Base-by-base conservation (phyloP, 1,139 yeast species). In the Zygosaccharomyces sapae region DNA sequence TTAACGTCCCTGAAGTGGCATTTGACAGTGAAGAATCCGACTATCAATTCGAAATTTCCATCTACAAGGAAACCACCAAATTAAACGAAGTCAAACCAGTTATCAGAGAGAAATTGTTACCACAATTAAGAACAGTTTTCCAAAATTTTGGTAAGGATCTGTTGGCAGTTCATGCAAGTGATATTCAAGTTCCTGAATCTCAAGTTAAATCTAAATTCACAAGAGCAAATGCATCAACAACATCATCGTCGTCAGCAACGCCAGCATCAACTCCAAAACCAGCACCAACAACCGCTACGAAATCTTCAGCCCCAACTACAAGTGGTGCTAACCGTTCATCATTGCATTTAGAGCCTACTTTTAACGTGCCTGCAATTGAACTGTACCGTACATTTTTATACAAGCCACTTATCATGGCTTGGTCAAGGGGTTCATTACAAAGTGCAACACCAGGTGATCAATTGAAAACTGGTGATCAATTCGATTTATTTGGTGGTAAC, bases 1-100 rank as follows among this genome's bases (percentile, higher is more conserved):
- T 92, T 51, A 77, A 80, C 3, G 70, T 92, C 41, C 99, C 98
- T 2, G 98, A 94, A 66, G 78, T 94, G 54, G 94, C 97, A n/a
- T 92, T 90, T 66, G 98, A 92, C 67, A 80, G 95, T 13, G 92
- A 84, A 45, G 76, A 71, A 31, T 90, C 83, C 53, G 97, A 89
- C 55, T 83, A 83, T 59, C 96, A 86, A 63, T 92, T 92, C 64
- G 84, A 83, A 45, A 75, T 88, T 49, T 75, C 83, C 27, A 73
- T 86, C 33, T 80, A 81, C 63, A 78, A 83, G 56, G 86, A 82
- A 59, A 72, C 70, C 37, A 63, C 66, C 31, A 76, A 73, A 42
- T 71, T 75, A 52, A 70, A 73, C 30, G 75, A 73, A 37, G 76
- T 78, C 51, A 80, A 75, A 47, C 76, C 77, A 3, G 73, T 77